These are phyloP conservation scores for Rhizopogon roseolus DNA, from an alignment of 768 basidiomycete species.

Conservation along the genomic window DNA sequence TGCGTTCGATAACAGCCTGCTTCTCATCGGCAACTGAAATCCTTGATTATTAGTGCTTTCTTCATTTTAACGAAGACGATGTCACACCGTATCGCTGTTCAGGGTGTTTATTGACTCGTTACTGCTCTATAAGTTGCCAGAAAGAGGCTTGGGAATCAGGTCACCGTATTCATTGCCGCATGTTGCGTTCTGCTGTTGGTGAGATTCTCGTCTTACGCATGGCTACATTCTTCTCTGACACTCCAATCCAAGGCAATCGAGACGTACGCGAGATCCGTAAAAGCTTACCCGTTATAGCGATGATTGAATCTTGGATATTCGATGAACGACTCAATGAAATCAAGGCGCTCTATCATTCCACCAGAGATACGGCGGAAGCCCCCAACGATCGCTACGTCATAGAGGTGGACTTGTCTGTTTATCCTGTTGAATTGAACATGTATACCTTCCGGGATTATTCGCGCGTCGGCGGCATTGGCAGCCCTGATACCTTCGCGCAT, in stretches of 20 bases:
- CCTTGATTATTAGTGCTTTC: background rate
- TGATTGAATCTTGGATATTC: slow-evolving; percentile 1
- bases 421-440: background rate
- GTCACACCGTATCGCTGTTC: background rate
- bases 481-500: background rate
- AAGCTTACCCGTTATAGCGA: background rate
- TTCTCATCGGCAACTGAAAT: background rate
- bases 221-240: background rate
- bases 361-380: background rate
- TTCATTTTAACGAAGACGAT: background rate
- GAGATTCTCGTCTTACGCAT: background rate
- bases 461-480: background rate
- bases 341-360: background rate
- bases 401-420: background rate
- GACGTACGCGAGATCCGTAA: slow-evolving; percentile 1
- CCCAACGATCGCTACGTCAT: background rate
- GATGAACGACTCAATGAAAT: background rate
- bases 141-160: background rate
- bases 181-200: background rate
- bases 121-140: background rate
- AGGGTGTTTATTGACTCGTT: background rate
- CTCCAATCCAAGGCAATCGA: background rate
- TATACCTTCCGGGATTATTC: background rate
- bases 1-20: background rate
- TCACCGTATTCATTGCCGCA: background rate